Conservation (phyloP, 164 flowering plant genomes). For the Vitis labrusca region DNA sequence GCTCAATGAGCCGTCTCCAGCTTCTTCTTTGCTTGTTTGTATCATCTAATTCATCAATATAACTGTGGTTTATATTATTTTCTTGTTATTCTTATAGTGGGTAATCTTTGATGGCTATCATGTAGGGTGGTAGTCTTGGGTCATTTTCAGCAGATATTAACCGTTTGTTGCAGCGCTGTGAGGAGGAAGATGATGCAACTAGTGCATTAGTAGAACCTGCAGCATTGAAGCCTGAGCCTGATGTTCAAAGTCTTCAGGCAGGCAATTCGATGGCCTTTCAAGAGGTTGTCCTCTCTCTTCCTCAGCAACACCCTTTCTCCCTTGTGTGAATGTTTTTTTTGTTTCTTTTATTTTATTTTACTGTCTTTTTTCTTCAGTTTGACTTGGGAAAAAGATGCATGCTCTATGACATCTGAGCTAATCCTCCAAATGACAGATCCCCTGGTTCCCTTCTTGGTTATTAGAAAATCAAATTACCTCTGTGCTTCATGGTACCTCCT, state of each 20-base stretch:
- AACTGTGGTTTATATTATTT: background rate
- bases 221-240: slow-evolving; percentile 17
- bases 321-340: no score
- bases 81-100: background rate
- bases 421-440: no score
- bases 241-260: slow-evolving; percentile 6
- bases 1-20: slow-evolving; percentile 33
- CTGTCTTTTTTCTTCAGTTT: no score
- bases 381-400: no score
- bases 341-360: no score
- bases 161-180: slow-evolving; percentile 22
- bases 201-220: slow-evolving; percentile 17
- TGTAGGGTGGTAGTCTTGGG: slow-evolving; percentile 25
- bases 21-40: slow-evolving; percentile 29
- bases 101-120: background rate
- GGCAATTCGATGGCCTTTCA: background rate
- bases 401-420: no score
- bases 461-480: no score
- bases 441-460: no score
- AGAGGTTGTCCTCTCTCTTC: slow-evolving; percentile 8
- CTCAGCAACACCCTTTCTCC: no score
- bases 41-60: background rate
- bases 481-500: no score
- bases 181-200: slow-evolving; percentile 32
- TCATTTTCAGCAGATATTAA: slow-evolving; percentile 21